A percentile compares a stretch with the other conserved stretches of the same genome.
phyloP scores from a whole-genome alignment of 1,284 basidiomycete genomes.

The Clitocybe nebularis region DNA sequence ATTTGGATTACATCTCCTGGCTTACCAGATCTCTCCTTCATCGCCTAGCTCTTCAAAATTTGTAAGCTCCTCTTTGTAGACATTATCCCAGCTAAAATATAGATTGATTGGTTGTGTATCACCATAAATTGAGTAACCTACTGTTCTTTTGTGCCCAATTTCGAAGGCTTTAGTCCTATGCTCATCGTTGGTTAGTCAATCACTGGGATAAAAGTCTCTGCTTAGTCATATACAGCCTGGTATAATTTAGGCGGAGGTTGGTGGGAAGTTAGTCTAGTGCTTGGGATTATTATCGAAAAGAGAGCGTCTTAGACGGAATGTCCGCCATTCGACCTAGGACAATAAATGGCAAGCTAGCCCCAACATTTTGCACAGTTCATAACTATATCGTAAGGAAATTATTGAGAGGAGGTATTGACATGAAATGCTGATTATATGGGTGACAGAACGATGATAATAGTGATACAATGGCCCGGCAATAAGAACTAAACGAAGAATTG shows the following conservation, averaged over 20 bases:
- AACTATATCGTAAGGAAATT: too few relatives aligned
- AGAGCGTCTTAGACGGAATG: background rate
- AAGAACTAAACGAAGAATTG: conserved; percentile 1
- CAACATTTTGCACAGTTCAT: too few relatives aligned
- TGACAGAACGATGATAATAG: conserved; percentile 10
- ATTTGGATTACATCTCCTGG: conserved; percentile 11
- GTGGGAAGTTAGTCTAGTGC: too few relatives aligned
- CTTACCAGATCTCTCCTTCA: conserved; percentile 85
- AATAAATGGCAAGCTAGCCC: too few relatives aligned
- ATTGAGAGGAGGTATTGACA: conserved; percentile 7
- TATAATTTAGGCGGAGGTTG: too few relatives aligned
- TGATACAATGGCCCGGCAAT: conserved; percentile 12
- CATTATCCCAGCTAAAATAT: conserved; percentile 60
- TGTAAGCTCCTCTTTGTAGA: conserved; percentile 67
- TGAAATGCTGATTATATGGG: conserved; percentile 11
- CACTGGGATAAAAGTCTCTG: background rate
- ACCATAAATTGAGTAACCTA: conserved; percentile 24
- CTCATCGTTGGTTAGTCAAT: too few relatives aligned
- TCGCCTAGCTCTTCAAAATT: conserved; percentile 83
- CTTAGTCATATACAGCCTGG: background rate
- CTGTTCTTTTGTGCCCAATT: conserved; percentile 69
- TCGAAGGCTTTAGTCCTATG: conserved; percentile 46
- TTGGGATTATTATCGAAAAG: too few relatives aligned
- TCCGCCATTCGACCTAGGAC: too few relatives aligned
- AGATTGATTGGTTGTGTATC: conserved; percentile 1